A percentile compares a stretch with the other conserved stretches of the same genome.
phyloP scores from a whole-genome alignment of 106 monocot species.

The Allium sativum region DNA sequence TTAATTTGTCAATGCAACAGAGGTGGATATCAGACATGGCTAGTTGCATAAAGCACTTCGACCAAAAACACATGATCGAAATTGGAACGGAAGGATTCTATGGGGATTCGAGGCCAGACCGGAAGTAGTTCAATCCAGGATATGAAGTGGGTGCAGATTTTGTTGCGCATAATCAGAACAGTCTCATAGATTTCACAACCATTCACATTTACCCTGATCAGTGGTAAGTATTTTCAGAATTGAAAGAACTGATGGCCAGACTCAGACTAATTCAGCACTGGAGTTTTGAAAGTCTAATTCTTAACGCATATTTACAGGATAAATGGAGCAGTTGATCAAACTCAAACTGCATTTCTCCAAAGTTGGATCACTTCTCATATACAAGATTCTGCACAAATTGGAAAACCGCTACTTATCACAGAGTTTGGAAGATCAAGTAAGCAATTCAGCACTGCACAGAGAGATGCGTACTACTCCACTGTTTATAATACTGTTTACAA shows the following conservation, averaged over 20 bases:
- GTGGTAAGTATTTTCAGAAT: constrained; percentile 48
- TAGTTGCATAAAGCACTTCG: constrained; percentile 36
- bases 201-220: constrained; percentile 70
- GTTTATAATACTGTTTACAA: constrained; percentile 22
- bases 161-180: constrained; percentile 36
- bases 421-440: constrained; percentile 29
- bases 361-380: constrained; percentile 33
- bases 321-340: constrained; percentile 6
- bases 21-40: constrained; percentile 54
- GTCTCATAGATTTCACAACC: constrained; percentile 47
- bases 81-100: constrained; percentile 58
- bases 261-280: background rate
- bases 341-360: constrained; percentile 26
- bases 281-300: too few relatives aligned
- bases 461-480: constrained; percentile 15
- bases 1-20: constrained; percentile 7
- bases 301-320: constrained; percentile 26
- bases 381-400: constrained; percentile 19
- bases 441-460: background rate
- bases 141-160: constrained; percentile 51
- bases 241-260: too few relatives aligned
- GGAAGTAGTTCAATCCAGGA: constrained; percentile 48
- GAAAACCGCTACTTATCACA: constrained; percentile 40
- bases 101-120: constrained; percentile 39
- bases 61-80: constrained; percentile 50